A percentile compares a stretch with the other conserved stretches of the same genome.
Evolutionary conservation across 352 stramenopile genomes (phyloP).

Genomic region (Elongisporangium undulatum): DNA sequence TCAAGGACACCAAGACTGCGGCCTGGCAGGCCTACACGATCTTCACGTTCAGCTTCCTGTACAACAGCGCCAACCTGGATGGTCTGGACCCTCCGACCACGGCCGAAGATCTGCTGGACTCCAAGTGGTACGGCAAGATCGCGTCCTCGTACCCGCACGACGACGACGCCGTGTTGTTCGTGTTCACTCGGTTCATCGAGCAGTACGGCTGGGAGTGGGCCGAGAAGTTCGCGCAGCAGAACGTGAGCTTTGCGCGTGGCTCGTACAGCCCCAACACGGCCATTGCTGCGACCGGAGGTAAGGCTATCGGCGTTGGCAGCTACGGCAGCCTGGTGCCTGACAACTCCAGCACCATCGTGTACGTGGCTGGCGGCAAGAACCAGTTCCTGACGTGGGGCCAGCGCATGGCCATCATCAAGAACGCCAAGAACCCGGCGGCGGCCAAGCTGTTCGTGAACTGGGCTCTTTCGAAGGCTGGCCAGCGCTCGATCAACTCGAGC

Average conservation of each 20-base stretch:
- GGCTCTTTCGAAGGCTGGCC: conserved; percentile 11
- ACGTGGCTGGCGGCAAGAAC: conserved; percentile 14
- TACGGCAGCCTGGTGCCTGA: conserved; percentile 8
- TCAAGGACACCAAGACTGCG: conserved; percentile 19
- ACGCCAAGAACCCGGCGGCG: conserved; percentile 23
- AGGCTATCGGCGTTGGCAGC: conserved; percentile 16
- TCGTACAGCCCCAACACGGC: conserved; percentile 11
- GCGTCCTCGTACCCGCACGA: conserved; percentile 45
- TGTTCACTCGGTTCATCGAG: conserved; percentile 38
- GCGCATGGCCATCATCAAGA: conserved; percentile 20
- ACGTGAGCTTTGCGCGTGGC: conserved; percentile 17
- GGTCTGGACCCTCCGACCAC: conserved; percentile 15
- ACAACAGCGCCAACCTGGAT: conserved; percentile 19
- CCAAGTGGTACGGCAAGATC: conserved; percentile 31
- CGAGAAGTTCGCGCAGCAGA: conserved; percentile 19
- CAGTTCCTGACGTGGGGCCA: conserved; percentile 27
- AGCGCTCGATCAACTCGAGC: conserved; percentile 1
- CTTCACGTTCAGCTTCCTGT: conserved; percentile 39
- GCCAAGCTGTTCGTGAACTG: conserved; percentile 19
- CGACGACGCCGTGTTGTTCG: conserved; percentile 43
- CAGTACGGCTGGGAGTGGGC: too few species aligned
- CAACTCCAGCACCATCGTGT: conserved; percentile 3
- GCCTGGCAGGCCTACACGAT: conserved; percentile 34
- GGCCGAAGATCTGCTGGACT: conserved; percentile 21
- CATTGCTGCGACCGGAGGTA: conserved; percentile 6